Conservation (phyloP, 495 filamentous ascomycete species). For the Aspergillus leporis region DNA sequence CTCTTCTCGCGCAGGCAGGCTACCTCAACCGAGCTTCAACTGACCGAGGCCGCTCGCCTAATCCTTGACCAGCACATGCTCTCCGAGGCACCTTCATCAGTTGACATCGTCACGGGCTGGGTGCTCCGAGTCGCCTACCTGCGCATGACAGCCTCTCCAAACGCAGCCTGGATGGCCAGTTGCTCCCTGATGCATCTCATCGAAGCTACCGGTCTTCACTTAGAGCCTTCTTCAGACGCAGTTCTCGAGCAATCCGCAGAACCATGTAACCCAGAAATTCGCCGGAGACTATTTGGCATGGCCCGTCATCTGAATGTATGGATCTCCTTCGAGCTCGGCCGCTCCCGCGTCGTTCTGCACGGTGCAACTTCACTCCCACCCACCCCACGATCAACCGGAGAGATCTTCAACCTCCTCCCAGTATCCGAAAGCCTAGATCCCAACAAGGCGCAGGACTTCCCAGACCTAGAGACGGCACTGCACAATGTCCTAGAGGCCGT, state of each 20-base stretch:
- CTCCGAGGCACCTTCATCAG: slow-evolving; percentile 32
- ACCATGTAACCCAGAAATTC: slow-evolving; percentile 37
- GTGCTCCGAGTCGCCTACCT: slow-evolving; percentile 54
- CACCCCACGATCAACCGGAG: slow-evolving; percentile 21
- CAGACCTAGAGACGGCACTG: slow-evolving; percentile 41
- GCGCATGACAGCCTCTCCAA: slow-evolving; percentile 51
- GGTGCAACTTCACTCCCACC: slow-evolving; percentile 38
- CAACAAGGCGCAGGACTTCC: slow-evolving; percentile 31
- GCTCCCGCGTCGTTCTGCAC: slow-evolving; percentile 48
- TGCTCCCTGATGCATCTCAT: slow-evolving; percentile 56
- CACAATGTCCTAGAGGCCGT: slow-evolving; percentile 36
- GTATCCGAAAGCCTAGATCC: slow-evolving; percentile 48
- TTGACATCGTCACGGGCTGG: slow-evolving; percentile 50
- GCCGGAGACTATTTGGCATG: slow-evolving; percentile 49
- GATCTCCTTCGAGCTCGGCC: slow-evolving; percentile 55
- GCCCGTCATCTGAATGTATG: slow-evolving; percentile 52
- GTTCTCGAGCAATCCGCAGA: slow-evolving; percentile 17
- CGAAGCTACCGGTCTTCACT: slow-evolving; percentile 53
- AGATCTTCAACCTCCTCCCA: slow-evolving; percentile 46
- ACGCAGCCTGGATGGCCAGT: slow-evolving; percentile 57
- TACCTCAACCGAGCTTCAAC: slow-evolving; percentile 29
- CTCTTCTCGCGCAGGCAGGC: slow-evolving; percentile 44
- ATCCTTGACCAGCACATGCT: slow-evolving; percentile 45
- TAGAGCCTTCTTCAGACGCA: slow-evolving; percentile 35
- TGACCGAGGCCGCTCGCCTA: slow-evolving; percentile 42